A percentile compares a stretch with the other conserved stretches of the same genome.
phyloP scores from a whole-genome alignment of 768 basidiomycete species.

The Tylopilus vinaceipallidus region DNA sequence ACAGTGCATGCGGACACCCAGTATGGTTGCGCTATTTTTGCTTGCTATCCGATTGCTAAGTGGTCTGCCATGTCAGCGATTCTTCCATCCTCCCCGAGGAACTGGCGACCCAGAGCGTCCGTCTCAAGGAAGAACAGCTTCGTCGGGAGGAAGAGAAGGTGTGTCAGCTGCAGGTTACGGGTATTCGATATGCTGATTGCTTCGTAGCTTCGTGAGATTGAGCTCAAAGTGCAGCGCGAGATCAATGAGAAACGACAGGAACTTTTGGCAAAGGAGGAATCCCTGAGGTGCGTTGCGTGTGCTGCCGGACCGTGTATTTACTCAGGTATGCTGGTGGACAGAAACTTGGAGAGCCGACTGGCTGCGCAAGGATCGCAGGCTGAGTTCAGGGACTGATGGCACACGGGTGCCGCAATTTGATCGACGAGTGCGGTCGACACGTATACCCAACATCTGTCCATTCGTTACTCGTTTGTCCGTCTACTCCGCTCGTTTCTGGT shows the following conservation, averaged over 20 bases:
- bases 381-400: constrained; percentile 68
- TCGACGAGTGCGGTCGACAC: constrained; percentile 27
- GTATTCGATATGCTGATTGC: constrained; percentile 11
- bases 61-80: constrained; percentile 46
- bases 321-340: constrained; percentile 27
- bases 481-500: constrained; percentile 32
- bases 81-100: constrained; percentile 94
- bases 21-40: constrained; percentile 36
- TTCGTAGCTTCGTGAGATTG: constrained; percentile 87
- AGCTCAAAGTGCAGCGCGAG: constrained; percentile 96
- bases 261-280: constrained; percentile 93
- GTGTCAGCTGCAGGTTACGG: constrained; percentile 1
- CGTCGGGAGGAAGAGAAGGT: constrained; percentile 96
- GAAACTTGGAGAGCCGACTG: constrained; percentile 87
- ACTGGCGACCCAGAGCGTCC: constrained; percentile 92
- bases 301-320: background rate
- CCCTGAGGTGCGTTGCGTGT: constrained; percentile 61
- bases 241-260: constrained; percentile 98
- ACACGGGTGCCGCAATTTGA: constrained; percentile 20
- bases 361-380: constrained; percentile 84
- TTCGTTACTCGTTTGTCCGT: constrained; percentile 37
- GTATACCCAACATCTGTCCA: constrained; percentile 35
- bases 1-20: constrained; percentile 80
- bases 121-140: constrained; percentile 98
- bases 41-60: constrained; percentile 24